These are phyloP conservation scores for Paecilomyces fulvus DNA, from an alignment of 2,329 filamentous ascomycete genomes.

Conservation along the genomic window DNA sequence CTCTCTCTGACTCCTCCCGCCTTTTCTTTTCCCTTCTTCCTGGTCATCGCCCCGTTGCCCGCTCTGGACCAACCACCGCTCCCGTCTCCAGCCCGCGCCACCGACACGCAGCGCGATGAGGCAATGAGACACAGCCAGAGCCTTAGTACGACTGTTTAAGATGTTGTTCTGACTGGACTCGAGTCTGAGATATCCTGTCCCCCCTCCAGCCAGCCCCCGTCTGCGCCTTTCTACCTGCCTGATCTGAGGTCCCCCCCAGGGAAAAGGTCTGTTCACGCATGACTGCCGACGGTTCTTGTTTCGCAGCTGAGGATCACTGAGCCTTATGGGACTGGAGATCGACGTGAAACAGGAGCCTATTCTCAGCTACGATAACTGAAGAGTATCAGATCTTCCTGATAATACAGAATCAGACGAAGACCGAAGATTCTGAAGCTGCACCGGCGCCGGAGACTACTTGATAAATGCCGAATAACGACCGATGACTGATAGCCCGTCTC, in stretches of 20 bases:
- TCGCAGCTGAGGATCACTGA: background rate
- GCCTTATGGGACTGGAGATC: background rate
- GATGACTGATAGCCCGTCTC: no score
- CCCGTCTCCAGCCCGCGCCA: background rate
- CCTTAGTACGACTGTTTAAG: background rate
- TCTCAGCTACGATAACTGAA: background rate
- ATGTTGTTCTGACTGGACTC: background rate
- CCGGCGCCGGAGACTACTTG: background rate
- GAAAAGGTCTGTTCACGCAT: background rate
- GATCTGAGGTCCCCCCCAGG: background rate
- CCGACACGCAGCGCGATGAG: background rate
- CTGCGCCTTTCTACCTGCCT: background rate
- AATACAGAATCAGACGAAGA: background rate
- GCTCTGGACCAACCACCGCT: background rate
- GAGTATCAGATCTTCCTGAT: background rate
- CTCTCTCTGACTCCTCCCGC: background rate
- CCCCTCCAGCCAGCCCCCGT: background rate
- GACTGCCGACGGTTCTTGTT: background rate
- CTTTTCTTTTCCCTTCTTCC: background rate
- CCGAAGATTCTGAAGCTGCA: background rate
- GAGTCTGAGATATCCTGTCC: background rate
- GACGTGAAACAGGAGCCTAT: background rate
- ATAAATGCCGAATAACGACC: background rate
- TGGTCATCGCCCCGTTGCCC: background rate
- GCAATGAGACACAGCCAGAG: background rate